These are phyloP conservation scores for Globisporangium apiculatum DNA, from an alignment of 352 stramenopile genomes.

Conservation along the genomic window DNA sequence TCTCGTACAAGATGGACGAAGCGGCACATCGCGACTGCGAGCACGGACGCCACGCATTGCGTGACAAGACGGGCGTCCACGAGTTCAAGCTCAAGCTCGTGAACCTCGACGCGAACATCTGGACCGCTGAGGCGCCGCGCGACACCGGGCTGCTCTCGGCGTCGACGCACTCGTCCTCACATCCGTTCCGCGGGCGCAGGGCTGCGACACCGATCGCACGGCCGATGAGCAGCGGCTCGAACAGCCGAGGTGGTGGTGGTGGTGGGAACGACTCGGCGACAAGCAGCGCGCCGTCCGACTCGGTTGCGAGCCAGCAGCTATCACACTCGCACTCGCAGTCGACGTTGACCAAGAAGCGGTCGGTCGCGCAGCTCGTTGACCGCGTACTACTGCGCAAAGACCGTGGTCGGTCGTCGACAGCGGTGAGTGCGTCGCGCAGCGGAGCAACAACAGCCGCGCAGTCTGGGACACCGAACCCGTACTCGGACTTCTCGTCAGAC, in stretches of 20 bases:
- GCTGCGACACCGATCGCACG: neutral
- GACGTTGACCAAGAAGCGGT: slow-evolving; percentile 14
- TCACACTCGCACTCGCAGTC: slow-evolving; percentile 1
- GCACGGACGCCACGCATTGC: slow-evolving; percentile 22
- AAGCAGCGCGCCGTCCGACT: slow-evolving; percentile 11
- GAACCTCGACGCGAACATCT: slow-evolving; percentile 54
- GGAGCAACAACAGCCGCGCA: neutral
- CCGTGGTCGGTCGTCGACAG: slow-evolving; percentile 9
- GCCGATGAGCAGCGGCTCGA: neutral
- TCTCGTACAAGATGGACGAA: slow-evolving; percentile 31
- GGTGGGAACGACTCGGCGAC: slow-evolving; percentile 6
- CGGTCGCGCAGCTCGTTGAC: slow-evolving; percentile 10
- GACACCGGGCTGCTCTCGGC: slow-evolving; percentile 1
- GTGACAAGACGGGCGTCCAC: slow-evolving; percentile 32
- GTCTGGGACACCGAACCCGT: slow-evolving; percentile 9
- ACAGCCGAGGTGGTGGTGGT: neutral
- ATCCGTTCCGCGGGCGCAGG: slow-evolving; percentile 1
- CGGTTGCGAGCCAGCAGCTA: slow-evolving; percentile 6
- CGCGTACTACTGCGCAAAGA: slow-evolving; percentile 13
- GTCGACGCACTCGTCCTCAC: slow-evolving; percentile 8
- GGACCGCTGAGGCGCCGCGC: slow-evolving; percentile 18
- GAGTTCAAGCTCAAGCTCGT: slow-evolving; percentile 48
- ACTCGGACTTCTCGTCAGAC: slow-evolving; percentile 16
- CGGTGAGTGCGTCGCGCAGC: neutral
- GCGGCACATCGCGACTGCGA: slow-evolving; percentile 14